Percentiles rank a stretch among this genome's conserved stretches.
These are phyloP conservation scores for Metarhizium brunneum DNA, from an alignment of 2,329 filamentous ascomycete species.

Conservation along the genomic window DNA sequence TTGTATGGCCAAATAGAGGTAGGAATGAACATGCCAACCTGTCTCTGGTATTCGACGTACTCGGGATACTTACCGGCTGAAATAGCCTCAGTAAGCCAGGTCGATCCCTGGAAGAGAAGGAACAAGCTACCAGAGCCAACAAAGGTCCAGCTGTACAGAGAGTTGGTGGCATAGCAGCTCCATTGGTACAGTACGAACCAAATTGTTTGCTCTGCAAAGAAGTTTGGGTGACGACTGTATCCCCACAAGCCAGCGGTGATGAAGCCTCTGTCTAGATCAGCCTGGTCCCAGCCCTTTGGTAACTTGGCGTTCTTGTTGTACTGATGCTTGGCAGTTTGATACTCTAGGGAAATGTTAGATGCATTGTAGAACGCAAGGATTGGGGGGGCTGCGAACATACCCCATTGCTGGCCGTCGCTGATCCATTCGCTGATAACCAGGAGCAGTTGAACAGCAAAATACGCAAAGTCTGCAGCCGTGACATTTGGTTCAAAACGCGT, in stretches of 20 bases:
- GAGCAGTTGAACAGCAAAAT: constrained; percentile 34
- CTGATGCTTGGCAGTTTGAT: constrained; percentile 67
- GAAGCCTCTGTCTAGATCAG: constrained; percentile 85
- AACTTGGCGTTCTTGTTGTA: constrained; percentile 69
- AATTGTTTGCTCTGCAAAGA: constrained; percentile 81
- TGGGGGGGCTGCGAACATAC: constrained; percentile 27
- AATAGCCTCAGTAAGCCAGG: constrained; percentile 76
- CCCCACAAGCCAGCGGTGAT: constrained; percentile 76
- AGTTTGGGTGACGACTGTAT: constrained; percentile 89
- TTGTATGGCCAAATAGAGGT: constrained; percentile 35
- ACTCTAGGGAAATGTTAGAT: constrained; percentile 38
- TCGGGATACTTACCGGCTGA: constrained; percentile 78
- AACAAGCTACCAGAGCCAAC: constrained; percentile 62
- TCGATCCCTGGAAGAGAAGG: constrained; percentile 80
- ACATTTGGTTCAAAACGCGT: constrained; percentile 49
- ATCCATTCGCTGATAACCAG: constrained; percentile 62
- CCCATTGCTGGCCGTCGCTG: constrained; percentile 90
- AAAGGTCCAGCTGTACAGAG: constrained; percentile 69
- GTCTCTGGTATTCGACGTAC: constrained; percentile 73
- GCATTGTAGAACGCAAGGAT: neutral
- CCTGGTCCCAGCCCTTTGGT: constrained; percentile 52
- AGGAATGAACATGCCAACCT: constrained; percentile 79
- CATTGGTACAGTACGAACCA: constrained; percentile 88
- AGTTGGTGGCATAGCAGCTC: constrained; percentile 66
- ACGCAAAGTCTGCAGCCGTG: constrained; percentile 36